Evolutionary conservation across 768 basidiomycete species (phyloP), one percentile per base, ranked within the genome.

Genomic region (Kwoniella sp.): DNA sequence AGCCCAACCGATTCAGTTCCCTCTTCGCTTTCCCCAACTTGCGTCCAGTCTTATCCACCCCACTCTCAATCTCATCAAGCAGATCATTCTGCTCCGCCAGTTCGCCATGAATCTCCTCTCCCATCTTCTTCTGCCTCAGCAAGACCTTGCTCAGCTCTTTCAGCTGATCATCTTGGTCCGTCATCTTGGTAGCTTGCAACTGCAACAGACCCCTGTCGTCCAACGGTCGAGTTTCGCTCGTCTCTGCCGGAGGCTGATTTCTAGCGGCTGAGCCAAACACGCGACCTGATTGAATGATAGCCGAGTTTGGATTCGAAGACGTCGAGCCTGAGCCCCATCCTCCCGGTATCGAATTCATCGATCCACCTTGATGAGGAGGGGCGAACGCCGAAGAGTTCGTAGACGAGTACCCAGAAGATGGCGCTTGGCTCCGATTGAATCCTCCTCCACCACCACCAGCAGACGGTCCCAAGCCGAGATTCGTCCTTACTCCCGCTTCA

Each of bases 131-230:
- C 81, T 97, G 94, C 38, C 93, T 85, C 71, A 87, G 86, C 47
- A 98, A 83, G 64, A 96, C 88, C 0, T 91, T 85, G 0, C 90
- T 88, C 53, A 98, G 83, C 70, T 89, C 86, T 3, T 88, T 83
- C n/a, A 95, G 83, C 73, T 94, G 89, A 30, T 83, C 71, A 73
- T 97, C 94, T 79, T 98, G 95, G 65, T 89, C 85, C 53, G 89
- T 85, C 74, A 97, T 87, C 82, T 93, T 88, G 17, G 83, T 83
- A 73, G 89, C 85, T 77, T 97, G 95, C 61, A 94, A 83, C 69
- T 88, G 86, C 12, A 93, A 76, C 28, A 98, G 73, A 1, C 93
- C 93, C 17, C 85, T 84, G 69, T 93, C 86, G 74, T 97, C 94
- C 80, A 97, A 81, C 1, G 92, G 92, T 20, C 95, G 85, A 1